These are phyloP conservation scores for Bruguiera gymnorhiza DNA, from an alignment of 345 rosid species.

Conservation along the genomic window DNA sequence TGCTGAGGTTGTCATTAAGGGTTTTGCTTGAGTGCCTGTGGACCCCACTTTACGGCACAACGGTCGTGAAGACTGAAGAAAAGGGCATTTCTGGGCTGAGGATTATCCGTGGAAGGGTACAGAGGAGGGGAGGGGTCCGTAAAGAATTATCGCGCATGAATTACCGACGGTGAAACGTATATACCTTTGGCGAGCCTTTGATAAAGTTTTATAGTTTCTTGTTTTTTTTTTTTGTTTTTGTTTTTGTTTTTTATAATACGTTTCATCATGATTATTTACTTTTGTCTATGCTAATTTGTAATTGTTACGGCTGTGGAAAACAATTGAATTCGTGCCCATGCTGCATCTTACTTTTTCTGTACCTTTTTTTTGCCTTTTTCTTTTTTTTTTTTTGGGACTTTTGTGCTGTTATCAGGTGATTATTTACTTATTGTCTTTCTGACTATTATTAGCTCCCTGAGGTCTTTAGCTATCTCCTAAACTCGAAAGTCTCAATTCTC, in stretches of 20 bases:
- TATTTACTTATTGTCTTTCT: too few relatives aligned
- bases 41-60: too few relatives aligned
- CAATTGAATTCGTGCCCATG: neutral
- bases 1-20: neutral
- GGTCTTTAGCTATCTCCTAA: too few relatives aligned
- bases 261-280: neutral
- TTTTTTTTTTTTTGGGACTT: too few relatives aligned
- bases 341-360: too few relatives aligned
- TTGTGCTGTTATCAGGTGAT: too few relatives aligned
- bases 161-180: neutral
- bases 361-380: too few relatives aligned
- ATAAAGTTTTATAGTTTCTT: conserved; percentile 20
- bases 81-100: too few relatives aligned
- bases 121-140: neutral
- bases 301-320: neutral
- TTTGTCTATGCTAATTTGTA: neutral
- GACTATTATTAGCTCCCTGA: too few relatives aligned
- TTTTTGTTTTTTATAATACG: neutral
- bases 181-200: conserved; percentile 2
- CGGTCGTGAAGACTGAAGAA: too few relatives aligned
- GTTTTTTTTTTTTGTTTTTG: neutral
- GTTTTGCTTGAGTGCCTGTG: neutral
- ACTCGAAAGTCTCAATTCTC: too few relatives aligned
- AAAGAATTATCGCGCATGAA: too few relatives aligned
- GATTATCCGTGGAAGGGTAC: neutral